Conservation (phyloP, 2,329 filamentous ascomycete genomes). For the Colletotrichum musicola region DNA sequence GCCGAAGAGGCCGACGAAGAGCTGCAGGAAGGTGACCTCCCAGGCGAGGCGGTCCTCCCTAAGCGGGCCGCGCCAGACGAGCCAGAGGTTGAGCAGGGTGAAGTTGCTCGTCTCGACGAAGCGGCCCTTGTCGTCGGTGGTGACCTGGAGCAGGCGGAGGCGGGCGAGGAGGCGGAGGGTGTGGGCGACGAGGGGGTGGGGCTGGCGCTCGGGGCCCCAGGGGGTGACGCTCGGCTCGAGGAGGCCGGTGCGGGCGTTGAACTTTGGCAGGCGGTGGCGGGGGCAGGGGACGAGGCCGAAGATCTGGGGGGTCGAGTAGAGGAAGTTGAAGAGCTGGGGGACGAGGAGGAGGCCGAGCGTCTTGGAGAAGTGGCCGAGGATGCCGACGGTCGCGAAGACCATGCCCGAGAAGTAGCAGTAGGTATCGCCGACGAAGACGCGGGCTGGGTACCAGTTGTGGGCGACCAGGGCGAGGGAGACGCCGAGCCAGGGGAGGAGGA, state of each 20-base stretch:
- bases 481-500: slow-evolving; percentile 93
- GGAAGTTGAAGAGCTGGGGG: slow-evolving; percentile 96
- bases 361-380: slow-evolving; percentile 98
- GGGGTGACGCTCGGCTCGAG: slow-evolving; percentile 88
- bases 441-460: slow-evolving; percentile 97
- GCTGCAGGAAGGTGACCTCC: slow-evolving; percentile 85
- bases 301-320: slow-evolving; percentile 92
- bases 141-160: slow-evolving; percentile 73
- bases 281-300: slow-evolving; percentile 93
- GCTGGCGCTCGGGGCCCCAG: slow-evolving; percentile 77
- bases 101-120: slow-evolving; percentile 89
- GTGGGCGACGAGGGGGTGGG: slow-evolving; percentile 71
- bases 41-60: slow-evolving; percentile 85
- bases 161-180: slow-evolving; percentile 76
- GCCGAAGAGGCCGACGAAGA: slow-evolving; percentile 80
- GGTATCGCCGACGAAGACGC: slow-evolving; percentile 96
- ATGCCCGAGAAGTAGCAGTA: slow-evolving; percentile 99
- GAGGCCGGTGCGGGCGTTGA: slow-evolving; percentile 86
- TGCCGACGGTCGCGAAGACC: slow-evolving; percentile 97
- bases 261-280: slow-evolving; percentile 88
- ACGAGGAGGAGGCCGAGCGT: slow-evolving; percentile 91
- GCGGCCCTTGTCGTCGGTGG: slow-evolving; percentile 73
- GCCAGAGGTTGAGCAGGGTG: slow-evolving; percentile 94
- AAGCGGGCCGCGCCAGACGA: slow-evolving; percentile 94
- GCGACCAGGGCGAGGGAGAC: slow-evolving; percentile 87